Evolutionary conservation across 2,329 filamentous ascomycete species (phyloP), one percentile per base, ranked within the genome.

Genomic region (Colletotrichum sublineola): DNA sequence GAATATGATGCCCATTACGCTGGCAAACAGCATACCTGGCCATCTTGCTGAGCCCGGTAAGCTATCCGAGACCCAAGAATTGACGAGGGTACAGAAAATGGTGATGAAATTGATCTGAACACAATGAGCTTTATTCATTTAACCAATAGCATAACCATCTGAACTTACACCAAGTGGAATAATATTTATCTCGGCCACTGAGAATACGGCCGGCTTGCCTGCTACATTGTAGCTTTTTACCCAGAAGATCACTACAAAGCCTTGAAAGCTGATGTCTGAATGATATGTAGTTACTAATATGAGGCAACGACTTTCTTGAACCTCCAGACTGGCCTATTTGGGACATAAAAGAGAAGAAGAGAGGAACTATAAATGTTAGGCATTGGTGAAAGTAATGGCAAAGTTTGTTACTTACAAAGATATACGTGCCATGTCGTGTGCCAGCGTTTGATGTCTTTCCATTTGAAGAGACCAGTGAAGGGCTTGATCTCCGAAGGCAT

Each of bases 381-480:
- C 50, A 50, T 33, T 31, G 56, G 55, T 18, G 15, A 1, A 12
- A 0, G 6, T 36, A 53, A 14, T 5, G 24, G 24, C 15, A 1
- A 33, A 7, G 33, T 5, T 20, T 15, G 0, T 29, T 12, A 20
- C 76, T 53, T 68, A 78, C 75, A 79, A 3, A 79, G 65, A 36
- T 77, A 79, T 1, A 78, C 77, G 36, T 78, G 77, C 78, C 78
- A 79, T 18, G 77, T 78, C 18, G 71, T 75, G 68, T 79, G 77
- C 77, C 78, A 79, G 12, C 77, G 75, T 58, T 76, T 76, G 9
- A 79, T 74, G 38, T 78, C 77, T 52, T 77, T 77, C 77, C 77
- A 79, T 55, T 76, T 77, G 70, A 79, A 79, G 3, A 79, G 65
- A 0, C 77, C 77, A 1, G 77, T 78, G 6, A 75, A 56, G 0